Conservation (phyloP, 179 eudicot genomes). For the Camellia oleifera region DNA sequence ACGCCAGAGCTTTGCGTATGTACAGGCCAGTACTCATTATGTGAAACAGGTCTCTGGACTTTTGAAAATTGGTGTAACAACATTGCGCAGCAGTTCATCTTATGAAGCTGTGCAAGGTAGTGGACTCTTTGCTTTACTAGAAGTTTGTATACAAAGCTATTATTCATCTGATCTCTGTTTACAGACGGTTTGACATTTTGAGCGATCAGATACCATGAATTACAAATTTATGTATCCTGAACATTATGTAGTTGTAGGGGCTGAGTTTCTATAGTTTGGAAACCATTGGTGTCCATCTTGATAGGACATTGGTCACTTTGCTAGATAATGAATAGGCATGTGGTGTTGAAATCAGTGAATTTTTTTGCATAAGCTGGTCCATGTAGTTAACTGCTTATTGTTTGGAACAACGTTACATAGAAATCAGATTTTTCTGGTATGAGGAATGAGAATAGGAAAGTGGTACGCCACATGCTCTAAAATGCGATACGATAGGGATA, state of each 20-base stretch:
- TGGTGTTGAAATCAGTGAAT: neutral
- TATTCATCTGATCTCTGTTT: neutral
- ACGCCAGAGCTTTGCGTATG: slow-evolving; percentile 72
- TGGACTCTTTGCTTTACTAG: neutral
- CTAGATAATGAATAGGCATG: neutral
- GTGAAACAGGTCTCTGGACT: slow-evolving; percentile 84
- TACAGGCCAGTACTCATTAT: slow-evolving; percentile 78
- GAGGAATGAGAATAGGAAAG: too few species aligned
- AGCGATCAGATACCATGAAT: neutral
- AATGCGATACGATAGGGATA: too few species aligned
- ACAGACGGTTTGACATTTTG: neutral
- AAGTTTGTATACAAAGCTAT: neutral
- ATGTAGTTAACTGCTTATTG: neutral
- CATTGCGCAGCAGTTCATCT: slow-evolving; percentile 69
- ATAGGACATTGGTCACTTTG: neutral
- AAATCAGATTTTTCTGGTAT: too few species aligned
- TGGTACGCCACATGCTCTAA: too few species aligned
- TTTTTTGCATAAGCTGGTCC: neutral
- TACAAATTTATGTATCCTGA: neutral
- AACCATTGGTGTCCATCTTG: neutral
- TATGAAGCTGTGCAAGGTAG: slow-evolving; percentile 82
- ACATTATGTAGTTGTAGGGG: neutral
- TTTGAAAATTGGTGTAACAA: slow-evolving; percentile 72
- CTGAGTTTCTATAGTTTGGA: neutral
- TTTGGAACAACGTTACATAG: neutral